phyloP scores from a whole-genome alignment of 1,139 yeast genomes.

The Casaregolazyma lundiana region DNA sequence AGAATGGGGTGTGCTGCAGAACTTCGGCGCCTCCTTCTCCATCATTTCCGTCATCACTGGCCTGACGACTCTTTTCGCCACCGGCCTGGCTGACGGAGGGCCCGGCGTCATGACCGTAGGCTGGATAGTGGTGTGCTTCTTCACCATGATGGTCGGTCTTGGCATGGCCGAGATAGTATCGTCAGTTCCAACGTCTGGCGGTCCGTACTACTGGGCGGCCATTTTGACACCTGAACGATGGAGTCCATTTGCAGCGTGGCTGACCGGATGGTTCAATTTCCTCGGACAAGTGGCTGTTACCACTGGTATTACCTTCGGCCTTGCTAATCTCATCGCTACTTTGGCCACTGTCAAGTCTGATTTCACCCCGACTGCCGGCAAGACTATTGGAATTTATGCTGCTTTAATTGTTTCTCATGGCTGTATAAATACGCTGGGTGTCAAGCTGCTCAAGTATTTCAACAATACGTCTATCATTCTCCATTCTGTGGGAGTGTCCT shows the following conservation, averaged over 20 bases:
- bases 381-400: conserved; percentile 52
- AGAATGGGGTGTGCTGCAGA: conserved; percentile 60
- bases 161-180: conserved; percentile 57
- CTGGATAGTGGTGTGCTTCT: conserved; percentile 57
- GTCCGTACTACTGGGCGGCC: conserved; percentile 51
- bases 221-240: conserved; percentile 48
- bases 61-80: conserved; percentile 40
- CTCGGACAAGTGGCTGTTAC: conserved; percentile 54
- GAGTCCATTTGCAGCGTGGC: conserved; percentile 45
- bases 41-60: conserved; percentile 71
- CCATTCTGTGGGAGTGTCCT: conserved; percentile 50
- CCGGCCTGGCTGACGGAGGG: conserved; percentile 49
- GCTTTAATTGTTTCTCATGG: conserved; percentile 47
- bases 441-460: conserved; percentile 49
- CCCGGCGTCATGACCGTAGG: conserved; percentile 60
- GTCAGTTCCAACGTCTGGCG: conserved; percentile 65
- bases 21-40: conserved; percentile 53
- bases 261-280: conserved; percentile 58
- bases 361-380: conserved; percentile 44
- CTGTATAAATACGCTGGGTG: conserved; percentile 45
- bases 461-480: conserved; percentile 57
- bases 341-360: conserved; percentile 49
- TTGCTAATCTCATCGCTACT: conserved; percentile 50
- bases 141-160: conserved; percentile 23
- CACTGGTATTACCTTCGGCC: conserved; percentile 56